Conservation (phyloP, 2,329 filamentous ascomycete genomes). For the Aspergillus fischeri region DNA sequence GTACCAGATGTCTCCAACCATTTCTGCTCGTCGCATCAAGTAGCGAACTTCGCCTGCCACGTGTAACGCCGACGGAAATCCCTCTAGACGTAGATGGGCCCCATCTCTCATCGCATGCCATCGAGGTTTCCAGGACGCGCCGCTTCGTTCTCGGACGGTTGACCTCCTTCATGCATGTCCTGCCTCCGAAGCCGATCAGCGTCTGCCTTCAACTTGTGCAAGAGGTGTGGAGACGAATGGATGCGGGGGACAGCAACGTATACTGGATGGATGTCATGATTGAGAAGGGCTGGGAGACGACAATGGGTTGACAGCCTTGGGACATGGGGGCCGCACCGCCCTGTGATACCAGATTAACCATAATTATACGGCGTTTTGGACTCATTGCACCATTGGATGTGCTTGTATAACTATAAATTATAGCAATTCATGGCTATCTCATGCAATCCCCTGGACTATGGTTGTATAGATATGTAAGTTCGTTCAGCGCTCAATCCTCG, state of each 20-base stretch:
- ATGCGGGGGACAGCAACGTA: constrained; percentile 42
- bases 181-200: constrained; percentile 51
- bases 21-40: constrained; percentile 49
- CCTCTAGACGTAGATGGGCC: constrained; percentile 12
- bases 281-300: constrained; percentile 54
- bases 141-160: constrained; percentile 49
- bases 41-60: constrained; percentile 48
- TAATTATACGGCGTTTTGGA: too few species aligned
- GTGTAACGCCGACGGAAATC: not conserved
- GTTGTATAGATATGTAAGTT: not conserved
- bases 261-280: constrained; percentile 58
- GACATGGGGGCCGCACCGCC: too few species aligned
- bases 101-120: constrained; percentile 34
- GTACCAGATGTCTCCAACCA: constrained; percentile 52
- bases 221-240: constrained; percentile 51
- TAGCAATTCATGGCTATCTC: not conserved
- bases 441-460: not conserved
- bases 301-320: constrained; percentile 41
- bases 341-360: too few species aligned
- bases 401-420: not conserved
- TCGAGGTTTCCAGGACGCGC: constrained; percentile 46
- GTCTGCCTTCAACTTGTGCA: constrained; percentile 49
- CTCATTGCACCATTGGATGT: too few species aligned
- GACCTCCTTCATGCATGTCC: constrained; percentile 41
- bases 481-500: not conserved